A percentile compares a stretch with the other conserved stretches of the same genome.
These are phyloP conservation scores for Magnolia sinica DNA, from an alignment of 164 flowering plant species.

Conservation along the genomic window DNA sequence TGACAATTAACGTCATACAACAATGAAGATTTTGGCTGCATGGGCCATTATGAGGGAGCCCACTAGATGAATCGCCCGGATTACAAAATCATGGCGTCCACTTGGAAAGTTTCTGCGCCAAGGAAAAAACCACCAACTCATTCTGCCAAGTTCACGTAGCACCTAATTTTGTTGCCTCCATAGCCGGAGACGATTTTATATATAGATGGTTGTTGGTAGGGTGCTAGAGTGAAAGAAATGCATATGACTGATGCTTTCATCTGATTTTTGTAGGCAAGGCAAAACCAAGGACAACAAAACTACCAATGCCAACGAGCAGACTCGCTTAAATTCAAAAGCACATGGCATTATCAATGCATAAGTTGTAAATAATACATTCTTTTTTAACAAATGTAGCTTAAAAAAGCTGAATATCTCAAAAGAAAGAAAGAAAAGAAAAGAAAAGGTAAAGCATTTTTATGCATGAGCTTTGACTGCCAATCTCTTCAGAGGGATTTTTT, in stretches of 20 bases:
- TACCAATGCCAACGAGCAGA: neutral
- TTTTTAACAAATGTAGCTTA: neutral
- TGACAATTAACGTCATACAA: neutral
- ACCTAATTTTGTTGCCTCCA: neutral
- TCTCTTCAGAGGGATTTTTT: neutral
- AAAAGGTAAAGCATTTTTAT: neutral
- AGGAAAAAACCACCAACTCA: neutral
- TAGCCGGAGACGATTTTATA: neutral
- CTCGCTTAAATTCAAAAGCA: neutral
- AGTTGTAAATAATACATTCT: neutral
- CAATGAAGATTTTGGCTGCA: neutral
- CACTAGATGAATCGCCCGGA: neutral
- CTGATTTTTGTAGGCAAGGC: constrained; percentile 1
- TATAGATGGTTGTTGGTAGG: neutral
- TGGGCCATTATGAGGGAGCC: neutral
- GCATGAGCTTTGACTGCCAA: neutral
- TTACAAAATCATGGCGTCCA: neutral
- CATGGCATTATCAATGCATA: neutral
- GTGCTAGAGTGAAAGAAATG: neutral
- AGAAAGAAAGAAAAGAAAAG: neutral
- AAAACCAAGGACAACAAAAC: neutral
- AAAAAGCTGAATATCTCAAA: no score
- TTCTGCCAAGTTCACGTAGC: neutral
- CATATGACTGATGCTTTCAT: neutral
- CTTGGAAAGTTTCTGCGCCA: neutral